Evolutionary conservation across 345 rosid genomes (phyloP), one percentile per base, ranked within the genome.

Genomic region (Trapa incisa): DNA sequence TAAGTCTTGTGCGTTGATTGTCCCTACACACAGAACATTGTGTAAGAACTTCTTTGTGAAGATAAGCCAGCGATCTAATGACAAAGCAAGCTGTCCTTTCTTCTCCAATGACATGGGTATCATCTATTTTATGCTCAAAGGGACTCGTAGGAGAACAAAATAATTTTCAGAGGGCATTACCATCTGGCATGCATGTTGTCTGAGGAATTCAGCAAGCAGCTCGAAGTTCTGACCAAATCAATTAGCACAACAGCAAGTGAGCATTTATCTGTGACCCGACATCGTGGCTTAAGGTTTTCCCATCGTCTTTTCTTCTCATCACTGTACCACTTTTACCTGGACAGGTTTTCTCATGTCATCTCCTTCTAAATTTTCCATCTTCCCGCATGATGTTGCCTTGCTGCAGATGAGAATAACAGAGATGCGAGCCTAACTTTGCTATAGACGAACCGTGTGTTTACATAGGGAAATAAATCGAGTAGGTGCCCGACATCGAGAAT

Each of bases 31-130:
- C 22, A 50, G 56, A 22, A 54, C 7, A 54, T 22, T 54, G 6
- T 54, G 10, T 54, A n/a, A 54, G 60, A 54, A 54, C 22, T 54
- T 54, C 60, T 54, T n/a, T 58, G 12, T 58, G 63, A 33, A 58
- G 38, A 58, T 22, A 54, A 6, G n/a, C n/a, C 60, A 54, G 48
- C 48, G 6, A 5, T 22, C 2, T 35, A 32, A 7, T 4, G 1
- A 32, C 63, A 32, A 58, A 58, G 63, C 6, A 58, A 58, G 14
- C 37, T 58, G 37, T 32, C 63, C 63, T 58, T 58, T 58, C 63
- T 35, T 8, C 63, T 58, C 63, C 63, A 58, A 35, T 2, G 33
- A 58, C 7, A 32, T n/a, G 3, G 32, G 63, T 58, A 33, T 58
- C 63, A 58, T 0, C 63, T 35, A 58, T 58, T 12, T 29, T 29